These are phyloP conservation scores for Hamigera avellanea DNA, from an alignment of 495 filamentous ascomycete genomes.

Conservation along the genomic window DNA sequence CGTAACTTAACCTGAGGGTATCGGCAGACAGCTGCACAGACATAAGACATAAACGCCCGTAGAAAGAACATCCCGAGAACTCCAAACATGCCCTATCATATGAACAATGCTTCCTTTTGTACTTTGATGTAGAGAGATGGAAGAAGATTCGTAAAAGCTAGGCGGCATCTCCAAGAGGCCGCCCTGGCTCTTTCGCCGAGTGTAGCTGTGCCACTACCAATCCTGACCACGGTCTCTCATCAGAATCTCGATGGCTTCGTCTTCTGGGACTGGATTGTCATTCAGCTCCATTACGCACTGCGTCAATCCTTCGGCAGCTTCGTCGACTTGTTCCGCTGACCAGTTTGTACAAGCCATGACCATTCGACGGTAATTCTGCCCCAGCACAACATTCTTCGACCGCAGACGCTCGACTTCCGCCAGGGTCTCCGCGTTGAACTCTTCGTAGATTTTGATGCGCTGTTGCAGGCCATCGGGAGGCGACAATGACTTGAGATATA, in stretches of 20 bases:
- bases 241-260: slow-evolving; percentile 36
- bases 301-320: slow-evolving; percentile 34
- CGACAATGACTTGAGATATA: slow-evolving; percentile 20
- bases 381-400: slow-evolving; percentile 34
- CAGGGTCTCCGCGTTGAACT: slow-evolving; percentile 22
- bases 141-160: not conserved
- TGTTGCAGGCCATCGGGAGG: slow-evolving; percentile 17
- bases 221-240: slow-evolving; percentile 40
- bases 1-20: no score
- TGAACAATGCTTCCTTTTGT: no score
- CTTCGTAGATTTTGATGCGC: slow-evolving; percentile 21
- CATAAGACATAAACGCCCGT: not conserved
- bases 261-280: slow-evolving; percentile 35
- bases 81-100: no score
- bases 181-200: no score
- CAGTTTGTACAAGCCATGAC: slow-evolving; percentile 38
- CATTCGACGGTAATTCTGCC: slow-evolving; percentile 36
- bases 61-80: no score
- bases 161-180: no score
- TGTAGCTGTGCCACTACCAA: no score
- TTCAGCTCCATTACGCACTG: slow-evolving; percentile 38
- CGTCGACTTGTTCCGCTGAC: slow-evolving; percentile 35
- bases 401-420: slow-evolving; percentile 28
- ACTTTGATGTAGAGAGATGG: not conserved
- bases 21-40: no score